A percentile compares a stretch with the other conserved stretches of the same genome.
phyloP scores from a whole-genome alignment of 2,329 filamentous ascomycete species.

The Colletotrichum godetiae region DNA sequence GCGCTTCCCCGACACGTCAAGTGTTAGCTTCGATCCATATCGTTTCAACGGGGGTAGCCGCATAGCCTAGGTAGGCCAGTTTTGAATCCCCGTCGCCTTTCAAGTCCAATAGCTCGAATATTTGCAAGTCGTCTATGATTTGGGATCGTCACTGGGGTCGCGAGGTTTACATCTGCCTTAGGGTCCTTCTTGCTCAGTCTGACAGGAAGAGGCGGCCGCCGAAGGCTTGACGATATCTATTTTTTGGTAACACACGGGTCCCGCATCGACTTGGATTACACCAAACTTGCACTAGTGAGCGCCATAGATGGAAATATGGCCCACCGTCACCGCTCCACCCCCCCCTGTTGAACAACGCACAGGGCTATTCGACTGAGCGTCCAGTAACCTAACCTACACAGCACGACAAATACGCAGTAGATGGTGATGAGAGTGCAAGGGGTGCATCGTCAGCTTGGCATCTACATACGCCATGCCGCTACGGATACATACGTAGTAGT shows the following conservation, averaged over 20 bases:
- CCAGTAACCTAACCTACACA: neutral
- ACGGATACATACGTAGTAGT: neutral
- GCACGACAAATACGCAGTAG: neutral
- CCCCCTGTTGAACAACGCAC: neutral
- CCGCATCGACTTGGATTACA: neutral
- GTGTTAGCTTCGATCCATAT: neutral
- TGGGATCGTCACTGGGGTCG: neutral
- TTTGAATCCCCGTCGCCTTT: neutral
- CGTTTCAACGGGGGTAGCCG: neutral
- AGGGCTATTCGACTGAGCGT: slow-evolving; percentile 1
- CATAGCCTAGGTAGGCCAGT: neutral
- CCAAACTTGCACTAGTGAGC: slow-evolving; percentile 7
- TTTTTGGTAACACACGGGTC: slow-evolving; percentile 13
- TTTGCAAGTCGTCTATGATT: neutral
- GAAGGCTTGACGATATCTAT: neutral
- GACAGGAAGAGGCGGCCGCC: neutral
- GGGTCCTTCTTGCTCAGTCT: neutral
- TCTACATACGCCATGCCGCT: neutral
- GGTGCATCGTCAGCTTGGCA: slow-evolving; percentile 10
- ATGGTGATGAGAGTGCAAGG: neutral
- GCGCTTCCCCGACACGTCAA: neutral
- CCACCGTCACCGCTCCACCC: neutral
- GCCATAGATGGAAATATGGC: slow-evolving; percentile 20
- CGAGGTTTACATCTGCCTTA: neutral
- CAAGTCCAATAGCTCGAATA: neutral